Evolutionary conservation across 805 yeast species (phyloP), one percentile per base, ranked within the genome.

Genomic region (Teunomyces funiuensis): DNA sequence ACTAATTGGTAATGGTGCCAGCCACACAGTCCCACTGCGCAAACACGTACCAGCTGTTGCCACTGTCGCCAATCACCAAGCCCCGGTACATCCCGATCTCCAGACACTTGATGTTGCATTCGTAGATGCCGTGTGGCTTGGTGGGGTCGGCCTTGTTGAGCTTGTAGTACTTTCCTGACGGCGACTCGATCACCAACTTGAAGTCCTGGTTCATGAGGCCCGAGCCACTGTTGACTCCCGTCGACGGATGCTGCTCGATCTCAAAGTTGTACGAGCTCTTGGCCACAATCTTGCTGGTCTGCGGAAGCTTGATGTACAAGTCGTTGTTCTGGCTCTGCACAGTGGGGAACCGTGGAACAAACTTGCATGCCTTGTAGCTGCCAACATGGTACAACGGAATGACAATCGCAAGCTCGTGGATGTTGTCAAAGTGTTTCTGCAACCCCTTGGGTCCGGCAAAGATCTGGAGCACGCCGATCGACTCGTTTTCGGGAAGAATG

Each of bases 1-100:
- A 28, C 25, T 22, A 41, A 20, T 41, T 41, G 36, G 34, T 36
- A 10, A 42, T 39, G n/a, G 30, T 27, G 3, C 41, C 49, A 13
- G 59, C 58, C 14, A 66, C 60, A 60, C 91, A 84, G 23, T 70
- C 69, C 99, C 99, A 91, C 61, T 89, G 96, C 10, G 95, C 89
- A 64, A 87, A 88, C 3, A 86, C 88, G 53, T 88, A 84, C 88
- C 96, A 87, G 40, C 88, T 82, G 41, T 74, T 74, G 3, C 86
- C 87, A 29, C 82, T 77, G 47, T 88, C 91, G 7, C 88, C 83
- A 28, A 85, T 77, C 0, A 88, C 88, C 36, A 90, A 74, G 1
- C 88, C 91, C 43, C 90, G 75, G 88, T 96, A 93, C 13, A 74
- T 59, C 2, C 99, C 99, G 1, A 65, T 59, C 57, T 90, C 97